A percentile compares a stretch with the other conserved stretches of the same genome.
Conservation (phyloP, 495 filamentous ascomycete species). For the Pseudoneurospora amorphoporcata region DNA sequence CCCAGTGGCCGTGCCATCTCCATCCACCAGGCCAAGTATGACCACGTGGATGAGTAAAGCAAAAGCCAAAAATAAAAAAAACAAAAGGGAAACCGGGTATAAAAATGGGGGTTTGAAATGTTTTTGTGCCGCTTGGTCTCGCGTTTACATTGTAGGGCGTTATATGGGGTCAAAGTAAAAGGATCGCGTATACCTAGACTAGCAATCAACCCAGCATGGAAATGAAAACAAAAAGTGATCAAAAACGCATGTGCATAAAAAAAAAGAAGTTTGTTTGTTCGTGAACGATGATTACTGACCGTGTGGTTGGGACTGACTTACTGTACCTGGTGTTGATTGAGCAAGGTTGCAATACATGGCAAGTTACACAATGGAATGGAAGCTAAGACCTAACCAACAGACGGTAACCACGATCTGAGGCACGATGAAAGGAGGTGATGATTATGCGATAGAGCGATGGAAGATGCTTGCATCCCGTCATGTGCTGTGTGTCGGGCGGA, state of each 20-base stretch:
- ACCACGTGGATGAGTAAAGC: constrained; percentile 21
- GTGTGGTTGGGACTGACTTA: neutral
- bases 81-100: neutral
- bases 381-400: neutral
- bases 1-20: constrained; percentile 76
- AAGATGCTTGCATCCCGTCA: neutral
- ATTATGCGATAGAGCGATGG: neutral
- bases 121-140: neutral
- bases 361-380: neutral
- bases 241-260: neutral
- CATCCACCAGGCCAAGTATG: constrained; percentile 60
- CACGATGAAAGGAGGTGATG: neutral
- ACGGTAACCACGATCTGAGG: neutral
- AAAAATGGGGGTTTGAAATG: neutral
- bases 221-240: neutral
- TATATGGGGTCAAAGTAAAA: neutral
- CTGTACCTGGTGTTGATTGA: neutral
- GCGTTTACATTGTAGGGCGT: neutral
- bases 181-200: neutral
- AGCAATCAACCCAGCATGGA: neutral
- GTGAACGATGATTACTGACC: neutral
- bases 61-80: neutral
- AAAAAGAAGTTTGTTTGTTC: neutral
- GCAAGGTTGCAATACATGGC: neutral
- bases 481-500: neutral